Percentiles rank a stretch among this genome's conserved stretches.
Conservation (phyloP, 2,329 filamentous ascomycete species). For the Grosmannia penicillata region DNA sequence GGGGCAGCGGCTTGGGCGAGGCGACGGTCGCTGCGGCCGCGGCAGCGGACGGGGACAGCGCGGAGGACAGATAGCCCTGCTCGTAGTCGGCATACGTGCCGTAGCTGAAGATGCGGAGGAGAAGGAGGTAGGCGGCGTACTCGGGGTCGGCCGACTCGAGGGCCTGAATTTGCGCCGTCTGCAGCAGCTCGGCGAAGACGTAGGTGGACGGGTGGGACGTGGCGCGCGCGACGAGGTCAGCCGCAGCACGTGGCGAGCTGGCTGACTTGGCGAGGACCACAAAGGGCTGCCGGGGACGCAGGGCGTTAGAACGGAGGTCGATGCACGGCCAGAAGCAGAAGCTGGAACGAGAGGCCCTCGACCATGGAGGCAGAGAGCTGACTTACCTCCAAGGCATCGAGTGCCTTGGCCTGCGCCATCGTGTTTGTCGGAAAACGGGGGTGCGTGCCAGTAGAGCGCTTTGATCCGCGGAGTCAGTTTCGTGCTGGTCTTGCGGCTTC, state of each 20-base stretch:
- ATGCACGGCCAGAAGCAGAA: neutral
- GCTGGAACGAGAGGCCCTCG: no score
- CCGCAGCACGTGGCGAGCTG: conserved; percentile 67
- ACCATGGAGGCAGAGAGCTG: no score
- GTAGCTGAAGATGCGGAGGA: conserved; percentile 84
- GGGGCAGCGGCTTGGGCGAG: conserved; percentile 41
- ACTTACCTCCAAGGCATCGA: conserved; percentile 47
- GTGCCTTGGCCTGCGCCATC: conserved; percentile 62
- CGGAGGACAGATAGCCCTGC: conserved; percentile 6
- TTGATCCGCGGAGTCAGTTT: neutral
- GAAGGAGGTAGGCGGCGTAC: conserved; percentile 45
- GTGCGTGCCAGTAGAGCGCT: no score
- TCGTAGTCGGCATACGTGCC: conserved; percentile 72
- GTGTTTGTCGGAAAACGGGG: conserved; percentile 7
- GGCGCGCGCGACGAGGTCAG: conserved; percentile 74
- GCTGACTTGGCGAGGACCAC: conserved; percentile 77
- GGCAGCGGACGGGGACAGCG: neutral
- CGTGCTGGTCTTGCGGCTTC: neutral
- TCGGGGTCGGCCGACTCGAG: conserved; percentile 44
- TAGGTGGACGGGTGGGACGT: conserved; percentile 84
- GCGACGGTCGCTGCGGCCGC: neutral
- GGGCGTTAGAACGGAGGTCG: no score
- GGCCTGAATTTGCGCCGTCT: conserved; percentile 62
- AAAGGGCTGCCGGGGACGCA: conserved; percentile 51
- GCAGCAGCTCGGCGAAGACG: conserved; percentile 86